Conservation (phyloP, 2,329 filamentous ascomycete genomes). For the Ceratocystis cubensis region DNA sequence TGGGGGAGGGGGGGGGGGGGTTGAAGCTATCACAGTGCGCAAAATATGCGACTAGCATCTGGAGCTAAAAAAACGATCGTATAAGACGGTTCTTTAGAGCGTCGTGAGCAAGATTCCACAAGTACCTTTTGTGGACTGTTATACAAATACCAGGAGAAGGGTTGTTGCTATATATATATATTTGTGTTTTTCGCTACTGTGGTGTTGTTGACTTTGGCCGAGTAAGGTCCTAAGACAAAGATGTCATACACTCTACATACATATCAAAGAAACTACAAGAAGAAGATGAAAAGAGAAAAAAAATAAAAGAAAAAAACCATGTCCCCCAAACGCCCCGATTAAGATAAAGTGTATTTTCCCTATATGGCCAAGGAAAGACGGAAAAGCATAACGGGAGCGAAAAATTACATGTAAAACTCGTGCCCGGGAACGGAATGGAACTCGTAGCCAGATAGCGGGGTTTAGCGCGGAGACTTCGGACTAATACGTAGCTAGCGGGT, state of each 20-base stretch:
- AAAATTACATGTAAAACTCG: background rate
- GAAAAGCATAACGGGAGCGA: background rate
- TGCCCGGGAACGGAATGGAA: background rate
- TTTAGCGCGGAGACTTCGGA: background rate
- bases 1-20: background rate
- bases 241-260: constrained; percentile 4
- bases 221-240: background rate
- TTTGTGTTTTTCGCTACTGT: background rate
- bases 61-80: background rate
- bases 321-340: background rate
- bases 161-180: background rate
- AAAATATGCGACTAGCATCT: constrained; percentile 5
- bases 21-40: background rate
- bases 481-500: background rate
- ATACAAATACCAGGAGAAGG: background rate
- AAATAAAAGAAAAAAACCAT: background rate
- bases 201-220: background rate
- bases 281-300: background rate
- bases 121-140: too few species aligned
- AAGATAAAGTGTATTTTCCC: constrained; percentile 1
- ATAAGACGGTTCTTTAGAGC: background rate
- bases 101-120: background rate
- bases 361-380: background rate
- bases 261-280: background rate
- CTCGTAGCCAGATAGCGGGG: background rate